Percentiles rank a stretch among this genome's conserved stretches.
Evolutionary conservation across 1,284 basidiomycete species (phyloP).

Genomic region (Trichosporon sp.): DNA sequence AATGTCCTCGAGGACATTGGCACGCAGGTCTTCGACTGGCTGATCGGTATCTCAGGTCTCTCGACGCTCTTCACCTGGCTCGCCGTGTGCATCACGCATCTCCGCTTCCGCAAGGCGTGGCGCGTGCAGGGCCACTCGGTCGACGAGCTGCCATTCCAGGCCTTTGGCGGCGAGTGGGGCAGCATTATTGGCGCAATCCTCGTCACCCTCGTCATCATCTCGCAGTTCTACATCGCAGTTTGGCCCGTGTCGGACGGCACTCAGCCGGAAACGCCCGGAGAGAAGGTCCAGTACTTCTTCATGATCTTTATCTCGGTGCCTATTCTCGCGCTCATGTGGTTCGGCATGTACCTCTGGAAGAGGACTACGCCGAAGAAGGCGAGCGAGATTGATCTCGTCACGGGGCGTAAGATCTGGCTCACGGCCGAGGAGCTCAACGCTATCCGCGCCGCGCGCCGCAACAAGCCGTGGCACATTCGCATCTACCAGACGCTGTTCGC

Average conservation of each 20-base stretch:
- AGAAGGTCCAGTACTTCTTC: slow-evolving; percentile 42
- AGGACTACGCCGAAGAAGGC: slow-evolving; percentile 36
- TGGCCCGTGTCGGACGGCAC: slow-evolving; percentile 10
- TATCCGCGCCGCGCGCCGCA: slow-evolving; percentile 28
- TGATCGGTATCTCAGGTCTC: slow-evolving; percentile 53
- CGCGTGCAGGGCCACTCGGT: slow-evolving; percentile 41
- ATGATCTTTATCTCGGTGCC: slow-evolving; percentile 48
- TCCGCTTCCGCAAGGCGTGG: slow-evolving; percentile 51
- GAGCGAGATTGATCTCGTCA: slow-evolving; percentile 48
- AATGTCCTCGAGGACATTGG: slow-evolving; percentile 40
- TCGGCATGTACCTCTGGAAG: slow-evolving; percentile 42
- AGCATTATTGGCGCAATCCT: slow-evolving; percentile 48
- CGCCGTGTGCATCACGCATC: slow-evolving; percentile 29
- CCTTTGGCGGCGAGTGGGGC: slow-evolving; percentile 49
- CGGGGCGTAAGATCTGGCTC: slow-evolving; percentile 48
- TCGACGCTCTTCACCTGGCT: slow-evolving; percentile 54
- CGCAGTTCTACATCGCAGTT: slow-evolving; percentile 42
- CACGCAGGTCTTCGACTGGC: slow-evolving; percentile 46
- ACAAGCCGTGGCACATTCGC: slow-evolving; percentile 33
- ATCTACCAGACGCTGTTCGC: slow-evolving; percentile 43
- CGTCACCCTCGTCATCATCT: slow-evolving; percentile 39
- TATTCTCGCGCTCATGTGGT: slow-evolving; percentile 42
- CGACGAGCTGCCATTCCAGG: slow-evolving; percentile 50
- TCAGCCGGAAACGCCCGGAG: neutral
- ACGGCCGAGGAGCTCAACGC: slow-evolving; percentile 46